Evolutionary conservation across 2,329 filamentous ascomycete species (phyloP), one percentile per base, ranked within the genome.

Genomic region (Calonectria pseudoreteaudii): DNA sequence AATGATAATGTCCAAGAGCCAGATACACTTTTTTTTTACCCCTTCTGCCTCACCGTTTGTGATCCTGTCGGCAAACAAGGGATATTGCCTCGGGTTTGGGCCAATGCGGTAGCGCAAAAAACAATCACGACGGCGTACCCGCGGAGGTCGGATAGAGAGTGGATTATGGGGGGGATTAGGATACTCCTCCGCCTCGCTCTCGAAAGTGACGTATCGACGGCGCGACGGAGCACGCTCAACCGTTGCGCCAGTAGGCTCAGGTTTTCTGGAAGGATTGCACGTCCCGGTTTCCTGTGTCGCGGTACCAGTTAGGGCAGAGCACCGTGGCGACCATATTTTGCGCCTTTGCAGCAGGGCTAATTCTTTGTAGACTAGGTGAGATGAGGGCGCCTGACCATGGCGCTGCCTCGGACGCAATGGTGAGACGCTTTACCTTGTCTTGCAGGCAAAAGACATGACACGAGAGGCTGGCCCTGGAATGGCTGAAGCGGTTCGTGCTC

Each of bases 261-360:
- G 60, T 58, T 44, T 58, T 38, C 26, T 66, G 58, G 50, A 53
- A 38, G 52, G 41, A 53, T 65, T 44, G 66, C 49, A 67, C 26
- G 41, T 56, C 44, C 64, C 44, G 53, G 18, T 34, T 23, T 69
- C 23, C 58, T 66, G 66, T 65, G 71, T 70, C n/a, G 65, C 56
- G 56, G 68, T 71, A 60, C 64, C 67, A 49, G 68, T 73, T 65
- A 67, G 56, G 66, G 68, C 64, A 56, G 58, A 66, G 26, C 47
- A 75, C 67, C 68, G 69, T 75, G 75, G 62, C 72, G 65, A 60
- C 70, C 72, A 77, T 71, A 60, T 76, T 74, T 60, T 70, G 67
- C 64, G 69, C 69, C 50, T 64, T 53, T 47, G 72, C 34, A 44
- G 53, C 60, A 23, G 26, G 66, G 56, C 68, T 65, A 68, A 41